Percentiles rank a stretch among this genome's conserved stretches.
These are phyloP conservation scores for Ceratopteris richardii DNA, from an alignment of 75 land plant species.

Conservation along the genomic window DNA sequence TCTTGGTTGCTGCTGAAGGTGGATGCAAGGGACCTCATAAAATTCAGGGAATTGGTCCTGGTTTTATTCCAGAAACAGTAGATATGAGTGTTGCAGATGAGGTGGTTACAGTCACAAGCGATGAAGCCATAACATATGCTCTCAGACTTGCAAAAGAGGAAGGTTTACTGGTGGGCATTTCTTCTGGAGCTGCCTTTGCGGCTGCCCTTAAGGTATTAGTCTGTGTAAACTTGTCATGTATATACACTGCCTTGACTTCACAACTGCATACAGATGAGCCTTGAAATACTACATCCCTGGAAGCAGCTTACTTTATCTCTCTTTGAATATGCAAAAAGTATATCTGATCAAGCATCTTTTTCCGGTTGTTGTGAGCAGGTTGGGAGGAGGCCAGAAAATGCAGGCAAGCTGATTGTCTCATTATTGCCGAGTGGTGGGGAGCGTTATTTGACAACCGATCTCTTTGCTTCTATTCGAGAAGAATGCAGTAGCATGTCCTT, in stretches of 20 bases:
- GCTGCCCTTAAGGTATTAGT: slow-evolving; percentile 26
- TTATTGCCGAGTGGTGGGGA: slow-evolving; percentile 30
- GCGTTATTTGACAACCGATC: slow-evolving; percentile 26
- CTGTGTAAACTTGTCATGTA: too few species aligned
- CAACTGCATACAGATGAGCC: too few species aligned
- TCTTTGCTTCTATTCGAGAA: slow-evolving; percentile 26
- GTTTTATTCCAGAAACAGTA: slow-evolving; percentile 19
- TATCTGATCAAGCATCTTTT: too few species aligned
- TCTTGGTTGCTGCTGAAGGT: slow-evolving; percentile 4
- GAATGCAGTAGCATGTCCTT: slow-evolving; percentile 22
- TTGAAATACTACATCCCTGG: too few species aligned
- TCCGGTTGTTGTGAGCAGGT: slow-evolving; percentile 14
- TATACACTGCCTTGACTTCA: too few species aligned
- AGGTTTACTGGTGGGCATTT: slow-evolving; percentile 25
- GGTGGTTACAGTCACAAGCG: slow-evolving; percentile 13
- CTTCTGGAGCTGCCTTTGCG: slow-evolving; percentile 28
- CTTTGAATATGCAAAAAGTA: too few species aligned
- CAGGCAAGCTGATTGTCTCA: slow-evolving; percentile 29
- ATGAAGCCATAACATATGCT: slow-evolving; percentile 17
- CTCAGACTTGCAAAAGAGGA: slow-evolving; percentile 15
- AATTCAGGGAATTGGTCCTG: slow-evolving; percentile 26
- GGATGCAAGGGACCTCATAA: slow-evolving; percentile 15
- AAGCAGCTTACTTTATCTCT: too few species aligned
- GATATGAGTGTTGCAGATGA: slow-evolving; percentile 26
- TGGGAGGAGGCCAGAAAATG: slow-evolving; percentile 25